Base-by-base conservation (phyloP, 2,329 filamentous ascomycete species). In the Hortaea sp. region DNA sequence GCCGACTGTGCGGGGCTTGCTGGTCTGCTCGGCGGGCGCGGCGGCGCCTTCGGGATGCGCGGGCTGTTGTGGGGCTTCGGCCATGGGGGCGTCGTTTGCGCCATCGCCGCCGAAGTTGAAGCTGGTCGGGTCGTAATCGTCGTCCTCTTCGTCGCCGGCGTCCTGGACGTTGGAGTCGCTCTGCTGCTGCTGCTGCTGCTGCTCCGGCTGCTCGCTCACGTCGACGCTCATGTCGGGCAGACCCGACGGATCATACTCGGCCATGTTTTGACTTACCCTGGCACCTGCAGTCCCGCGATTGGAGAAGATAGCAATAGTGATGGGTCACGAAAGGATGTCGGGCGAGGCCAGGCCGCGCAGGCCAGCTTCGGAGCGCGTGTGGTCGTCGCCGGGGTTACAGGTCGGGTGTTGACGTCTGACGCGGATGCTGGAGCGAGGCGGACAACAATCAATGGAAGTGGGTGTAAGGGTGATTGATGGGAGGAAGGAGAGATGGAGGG, bases 1-100 rank as follows among this genome's bases (percentile, higher is more conserved):
- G 63, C 76, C 77, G 59, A 75, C 73, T 51, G 71, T 77, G 58
- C 70, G 73, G 58, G 73, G 66, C 60, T 72, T 70, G 57, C 45
- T 57, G 43, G 47, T 50, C 38, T 57, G 50, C 43, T 52, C 54
- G 11, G 55, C 48, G 37, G 48, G 64, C 9, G 43, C n/a, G 11
- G 55, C 48, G 37, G 48, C 64, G n/a, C 32, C n/a, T 13, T 37
- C 20, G 30, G 32, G 42, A 37, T 12, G 57, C 48, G 63, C 56
- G 51, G 55, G 49, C 32, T 35, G 32, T 35, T 2, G 32, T n/a
- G n/a, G 32, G n/a, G n/a, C 32, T n/a, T 35, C 32, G 32, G 46
- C 55, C 61, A 69, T 75, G 30, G 56, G 61, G 64, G 49, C 55
- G 66, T 53, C 59, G 38, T 9, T 44, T 28, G 30, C 32, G 7